Evolutionary conservation across 345 rosid species (phyloP), one percentile per base, ranked within the genome.

Genomic region (Erysimum cheiranthoides): DNA sequence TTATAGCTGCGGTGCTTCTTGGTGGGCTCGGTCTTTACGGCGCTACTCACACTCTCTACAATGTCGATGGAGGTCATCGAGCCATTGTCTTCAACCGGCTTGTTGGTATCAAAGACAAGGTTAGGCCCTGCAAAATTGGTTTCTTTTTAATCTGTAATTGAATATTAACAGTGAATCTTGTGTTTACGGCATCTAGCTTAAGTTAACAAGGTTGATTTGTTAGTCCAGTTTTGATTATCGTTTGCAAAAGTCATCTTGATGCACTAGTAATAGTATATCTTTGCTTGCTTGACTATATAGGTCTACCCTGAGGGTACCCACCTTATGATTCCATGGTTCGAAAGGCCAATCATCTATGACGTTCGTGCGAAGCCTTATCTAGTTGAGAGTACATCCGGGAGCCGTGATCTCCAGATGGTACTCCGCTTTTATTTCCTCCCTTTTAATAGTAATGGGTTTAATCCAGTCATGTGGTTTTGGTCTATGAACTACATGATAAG

Each of bases 391-490:
- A 90, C 90, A 34, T 92, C 93, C 9, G 97, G 97, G 17, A 92
- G 93, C 78, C 92, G 89, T 50, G 97, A 92, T 83, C 97, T 92
- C 38, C 97, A 90, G 79, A 92, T 88, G 91, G 92, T 90, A 83
- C 47, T 16, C 18, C 1, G 3, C 27, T 56, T 35, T 35, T 30
- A 27, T 39, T 53, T 13, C 57, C 1, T 62, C 9, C 10, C 14
- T 36, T 38, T 31, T 74, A 45, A 30, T 42, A 61, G 3, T 38
- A 18, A 58, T 35, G 10, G 13, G 4, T 57, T 8, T 14, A 27
- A n/a, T 32, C 39, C 6, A n/a, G 6, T 50, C 14, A 3, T 64
- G 54, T 10, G 11, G 4, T 27, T 47, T 65, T 17, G 9, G 21
- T 13, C 21, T 51, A 11, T 50, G 34, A 50, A 35, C 27, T 52